Base-by-base conservation (phyloP, 345 rosid species). In the Populus davidiana region DNA sequence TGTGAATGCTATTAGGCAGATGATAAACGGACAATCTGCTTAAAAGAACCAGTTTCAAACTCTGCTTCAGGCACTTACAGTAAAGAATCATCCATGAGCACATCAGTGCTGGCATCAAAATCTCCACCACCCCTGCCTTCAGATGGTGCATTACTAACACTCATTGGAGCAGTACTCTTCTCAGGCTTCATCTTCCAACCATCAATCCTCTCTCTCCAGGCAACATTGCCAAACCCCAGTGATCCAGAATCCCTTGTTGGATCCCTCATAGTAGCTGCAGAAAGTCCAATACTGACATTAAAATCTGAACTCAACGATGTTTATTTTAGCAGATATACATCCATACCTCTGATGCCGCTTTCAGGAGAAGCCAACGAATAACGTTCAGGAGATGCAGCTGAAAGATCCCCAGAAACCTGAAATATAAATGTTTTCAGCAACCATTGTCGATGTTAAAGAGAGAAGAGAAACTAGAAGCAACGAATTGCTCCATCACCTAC, bases 171-270 rank as follows among this genome's bases (percentile, higher is more conserved):
- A 72, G 73, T 62, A 54, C 54, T 77, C 73, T 83, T 83, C 61
- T 83, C 86, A 21, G 78, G 78, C 77, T 83, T 83, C 80, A 83
- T 80, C 79, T 80, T 83, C 86, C 86, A 83, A 38, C 82, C 86
- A 67, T 84, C 84, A 68, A 84, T 78, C 66, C 86, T 81, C 80
- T 84, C 86, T 75, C 75, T 84, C 86, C 86, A 84, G 54, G 86
- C 86, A 33, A 84, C 82, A 68, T 84, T 84, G 25, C 86, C 86
- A 33, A 75, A 78, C 8, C 82, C 86, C 36, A 79, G 64, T 0
- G 79, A 75, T 18, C 82, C 82, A 23, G 70, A 80, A 47, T 84
- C 84, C 67, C 80, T 84, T n/a, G 71, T 31, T 31, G 74, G 77
- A 78, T 84, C 50, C 63, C 84, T 84, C 20, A 69, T 75, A 69